A percentile compares a stretch with the other conserved stretches of the same genome.
These are phyloP conservation scores for Aspergillus transmontanensis DNA, from an alignment of 2,329 filamentous ascomycete genomes.

Conservation along the genomic window DNA sequence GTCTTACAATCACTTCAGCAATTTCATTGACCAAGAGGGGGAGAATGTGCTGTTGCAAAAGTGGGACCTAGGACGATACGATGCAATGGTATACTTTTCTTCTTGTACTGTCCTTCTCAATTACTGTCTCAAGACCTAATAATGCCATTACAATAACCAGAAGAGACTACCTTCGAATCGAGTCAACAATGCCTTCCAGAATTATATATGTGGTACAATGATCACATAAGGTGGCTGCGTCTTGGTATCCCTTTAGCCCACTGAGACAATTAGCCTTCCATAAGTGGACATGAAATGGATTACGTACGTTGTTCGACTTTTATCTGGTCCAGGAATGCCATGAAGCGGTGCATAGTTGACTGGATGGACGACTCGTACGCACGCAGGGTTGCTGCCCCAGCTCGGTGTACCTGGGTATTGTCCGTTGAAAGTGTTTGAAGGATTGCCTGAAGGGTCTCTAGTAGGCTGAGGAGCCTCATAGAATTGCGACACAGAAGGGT, in stretches of 20 bases:
- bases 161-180: background rate
- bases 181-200: background rate
- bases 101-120: background rate
- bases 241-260: background rate
- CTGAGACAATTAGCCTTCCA: background rate
- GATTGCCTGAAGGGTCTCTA: slow-evolving; percentile 22
- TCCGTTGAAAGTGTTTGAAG: slow-evolving; percentile 18
- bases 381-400: slow-evolving; percentile 13
- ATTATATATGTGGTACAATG: background rate
- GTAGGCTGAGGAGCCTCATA: slow-evolving; percentile 24
- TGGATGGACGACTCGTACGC: slow-evolving; percentile 27
- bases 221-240: background rate
- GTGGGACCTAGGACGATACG: background rate
- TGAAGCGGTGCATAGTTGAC: slow-evolving; percentile 24
- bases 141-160: background rate
- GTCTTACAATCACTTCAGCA: slow-evolving; percentile 25
- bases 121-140: background rate
- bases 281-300: background rate
- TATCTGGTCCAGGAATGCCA: slow-evolving; percentile 28
- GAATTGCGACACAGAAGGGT: slow-evolving; percentile 26
- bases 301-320: slow-evolving; percentile 20
- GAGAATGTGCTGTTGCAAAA: background rate
- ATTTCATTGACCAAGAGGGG: slow-evolving; percentile 27
- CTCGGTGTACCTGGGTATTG: slow-evolving; percentile 12
- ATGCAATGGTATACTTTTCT: background rate